Percentiles rank a stretch among this genome's conserved stretches.
Conservation (phyloP, 2,329 filamentous ascomycete species). For the Beauveria medogensis region DNA sequence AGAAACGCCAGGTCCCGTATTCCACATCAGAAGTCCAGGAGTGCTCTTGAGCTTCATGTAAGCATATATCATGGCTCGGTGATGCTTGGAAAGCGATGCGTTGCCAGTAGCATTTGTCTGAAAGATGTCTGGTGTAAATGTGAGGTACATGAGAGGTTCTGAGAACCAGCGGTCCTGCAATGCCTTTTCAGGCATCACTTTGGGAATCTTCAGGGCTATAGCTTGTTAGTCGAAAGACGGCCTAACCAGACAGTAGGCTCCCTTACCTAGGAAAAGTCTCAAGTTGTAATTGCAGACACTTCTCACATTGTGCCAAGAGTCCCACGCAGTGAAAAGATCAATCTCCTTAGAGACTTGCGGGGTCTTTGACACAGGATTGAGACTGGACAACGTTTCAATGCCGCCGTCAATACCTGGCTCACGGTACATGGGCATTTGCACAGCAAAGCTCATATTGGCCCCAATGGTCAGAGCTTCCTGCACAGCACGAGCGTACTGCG, state of each 20-base stretch:
- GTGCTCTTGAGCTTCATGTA: slow-evolving; percentile 58
- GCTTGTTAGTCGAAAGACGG: neutral
- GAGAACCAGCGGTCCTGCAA: slow-evolving; percentile 62
- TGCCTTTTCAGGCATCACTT: slow-evolving; percentile 48
- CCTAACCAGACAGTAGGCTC: neutral
- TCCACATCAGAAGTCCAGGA: slow-evolving; percentile 56
- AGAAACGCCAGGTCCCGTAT: slow-evolving; percentile 44
- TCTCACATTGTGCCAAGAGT: slow-evolving; percentile 85
- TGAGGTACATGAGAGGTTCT: slow-evolving; percentile 57
- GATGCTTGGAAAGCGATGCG: slow-evolving; percentile 52
- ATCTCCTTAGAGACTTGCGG: slow-evolving; percentile 20
- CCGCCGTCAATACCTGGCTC: slow-evolving; percentile 52
- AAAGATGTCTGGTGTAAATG: slow-evolving; percentile 46
- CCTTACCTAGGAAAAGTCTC: slow-evolving; percentile 76
- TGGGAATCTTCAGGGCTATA: slow-evolving; percentile 49
- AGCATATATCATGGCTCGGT: slow-evolving; percentile 52
- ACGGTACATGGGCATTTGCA: slow-evolving; percentile 79
- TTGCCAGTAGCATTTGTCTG: slow-evolving; percentile 52
- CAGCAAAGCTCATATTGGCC: slow-evolving; percentile 67
- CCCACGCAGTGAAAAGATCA: slow-evolving; percentile 77
- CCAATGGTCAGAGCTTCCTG: slow-evolving; percentile 70
- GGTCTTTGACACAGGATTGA: slow-evolving; percentile 25
- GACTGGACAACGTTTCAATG: slow-evolving; percentile 42
- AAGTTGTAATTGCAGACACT: slow-evolving; percentile 77
- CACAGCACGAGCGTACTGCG: slow-evolving; percentile 77